Base-by-base conservation (phyloP, 2,329 filamentous ascomycete genomes). In the Harringtonia lauricola region DNA sequence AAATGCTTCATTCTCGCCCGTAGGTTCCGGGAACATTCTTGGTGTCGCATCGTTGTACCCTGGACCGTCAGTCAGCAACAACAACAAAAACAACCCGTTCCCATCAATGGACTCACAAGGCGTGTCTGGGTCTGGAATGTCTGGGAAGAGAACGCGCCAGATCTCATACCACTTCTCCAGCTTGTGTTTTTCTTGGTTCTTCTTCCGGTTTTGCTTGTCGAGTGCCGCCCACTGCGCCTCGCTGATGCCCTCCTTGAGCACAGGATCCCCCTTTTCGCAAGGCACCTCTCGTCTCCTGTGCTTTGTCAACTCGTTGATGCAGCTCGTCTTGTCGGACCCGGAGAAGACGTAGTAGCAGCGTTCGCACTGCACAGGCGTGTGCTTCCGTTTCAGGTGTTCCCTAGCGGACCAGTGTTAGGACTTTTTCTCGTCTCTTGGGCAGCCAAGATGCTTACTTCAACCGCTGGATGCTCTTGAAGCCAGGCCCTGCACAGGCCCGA, bases 121-220 rank as follows among this genome's bases (percentile, higher is more conserved):
- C 18, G 51, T 55, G 6, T 49, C 43, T 12, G 55, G 55, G 21
- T 43, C 37, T 3, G 34, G 18, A 1, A 42, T 45, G 3, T 46
- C 51, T 0, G 53, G 54, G 26, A 57, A 57, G 3, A 57, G 44
- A 9, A 56, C 49, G 4, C 45, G 45, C 55, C 55, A 57, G 18
- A 57, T 57, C 43, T 56, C 55, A 39, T 52, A 55, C 55, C 55
- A 57, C 34, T 55, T 55, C 37, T 56, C 55, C 8, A 57, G 38
- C 40, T 52, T 49, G 46, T 57, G 52, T 24, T 46, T 47, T 31
- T 57, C 54, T 36, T 56, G 54, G 34, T 52, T 56, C 45, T 54
- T 57, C 39, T 52, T 55, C 18, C 52, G 47, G 41, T 52, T 55
- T 36, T 57, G 51, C 40, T 50, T 52, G 31, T 57, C 54, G 9